Evolutionary conservation across 192 early-diverging fungal genomes (phyloP), one percentile per base, ranked within the genome.

Genomic region (Coemansia sp.): DNA sequence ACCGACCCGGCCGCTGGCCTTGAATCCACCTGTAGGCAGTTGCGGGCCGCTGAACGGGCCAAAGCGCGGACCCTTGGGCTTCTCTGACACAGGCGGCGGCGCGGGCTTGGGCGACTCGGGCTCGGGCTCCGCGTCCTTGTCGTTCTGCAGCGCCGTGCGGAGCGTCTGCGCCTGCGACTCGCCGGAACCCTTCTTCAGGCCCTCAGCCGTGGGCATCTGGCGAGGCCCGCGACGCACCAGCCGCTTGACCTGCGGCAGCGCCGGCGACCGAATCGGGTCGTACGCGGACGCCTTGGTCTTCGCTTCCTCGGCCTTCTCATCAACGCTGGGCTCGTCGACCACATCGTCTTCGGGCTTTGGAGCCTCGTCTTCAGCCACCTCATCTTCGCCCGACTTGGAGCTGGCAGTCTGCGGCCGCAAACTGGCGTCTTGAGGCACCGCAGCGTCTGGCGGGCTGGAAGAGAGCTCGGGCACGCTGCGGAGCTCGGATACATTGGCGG

Each of bases 141-240:
- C 76, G 46, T 63, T 73, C 25, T 69, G 49, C 23, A 79, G 52
- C 24, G 76, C 76, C 9, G 40, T 56, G 24, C 64, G 55, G 6
- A 79, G 70, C n/a, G 59, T 53, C 59, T 69, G 65, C n/a, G 76
- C 60, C 51, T 73, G 76, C 45, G 69, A 73, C 31, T 79, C 76
- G 52, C 64, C 58, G 0, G 70, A 65, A 40, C 51, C 38, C 46
- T 62, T 68, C 59, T 73, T 72, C 44, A 79, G 59, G 1, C 55
- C 76, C 42, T 79, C 76, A 24, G 71, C 45, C 1, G 76, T 73
- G 24, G 76, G 76, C 76, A 72, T 72, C 52, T 79, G 69, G 21
- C 76, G 69, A 12, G 69, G 69, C 3, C 63, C 76, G 8, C 76
- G 65, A 10, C 76, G 69, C 48, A 79, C 66, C 42, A 79, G 59